Base-by-base conservation (phyloP, 2,329 filamentous ascomycete species). In the Epichloe baconii region DNA sequence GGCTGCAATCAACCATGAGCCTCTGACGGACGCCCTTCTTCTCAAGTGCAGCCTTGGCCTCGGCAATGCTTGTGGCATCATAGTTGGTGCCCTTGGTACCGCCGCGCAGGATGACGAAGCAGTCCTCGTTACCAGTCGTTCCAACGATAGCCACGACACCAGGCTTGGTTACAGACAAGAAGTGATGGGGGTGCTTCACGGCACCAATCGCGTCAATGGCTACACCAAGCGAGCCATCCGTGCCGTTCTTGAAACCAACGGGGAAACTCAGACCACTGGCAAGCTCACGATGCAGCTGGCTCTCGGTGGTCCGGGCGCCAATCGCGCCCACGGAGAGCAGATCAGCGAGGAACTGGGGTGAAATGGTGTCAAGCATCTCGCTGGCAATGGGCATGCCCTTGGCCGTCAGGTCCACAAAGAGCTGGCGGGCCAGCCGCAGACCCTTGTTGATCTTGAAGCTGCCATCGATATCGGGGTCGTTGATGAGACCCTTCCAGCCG, bases 401-500 rank as follows among this genome's bases (percentile, higher is more conserved):
- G 55, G 76, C 76, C 35, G 91, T 98, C 54, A 98, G 76, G 64
- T 97, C 90, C 61, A 85, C 82, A 74, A 96, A 98, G 65, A 98
- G 78, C 72, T 95, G 85, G 61, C 93, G 80, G n/a, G 87, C 90
- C 52, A 95, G 82, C 31, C 88, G 82, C 52, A 98, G 79, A 50
- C 93, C 93, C 78, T 97, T 97, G 82, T 98, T 98, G 76, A 98
- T 98, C 74, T 95, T 81, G 85, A 86, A 98, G 65, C 85, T 93
- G 68, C 91, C 85, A 69, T 98, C 88, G 67, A 98, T 95, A 63
- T 97, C 90, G 2, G 93, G 93, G 69, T 98, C 93, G 71, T 98
- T 98, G 78, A 98, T 96, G 68, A 98, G 77, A 49, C 93, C 93
- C 74, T 98, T 98, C 93, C 93, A 98, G 66, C 93, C 93, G 46